Evolutionary conservation across 1,139 yeast species (phyloP).

Genomic region (Diutina pseudorugosa): DNA sequence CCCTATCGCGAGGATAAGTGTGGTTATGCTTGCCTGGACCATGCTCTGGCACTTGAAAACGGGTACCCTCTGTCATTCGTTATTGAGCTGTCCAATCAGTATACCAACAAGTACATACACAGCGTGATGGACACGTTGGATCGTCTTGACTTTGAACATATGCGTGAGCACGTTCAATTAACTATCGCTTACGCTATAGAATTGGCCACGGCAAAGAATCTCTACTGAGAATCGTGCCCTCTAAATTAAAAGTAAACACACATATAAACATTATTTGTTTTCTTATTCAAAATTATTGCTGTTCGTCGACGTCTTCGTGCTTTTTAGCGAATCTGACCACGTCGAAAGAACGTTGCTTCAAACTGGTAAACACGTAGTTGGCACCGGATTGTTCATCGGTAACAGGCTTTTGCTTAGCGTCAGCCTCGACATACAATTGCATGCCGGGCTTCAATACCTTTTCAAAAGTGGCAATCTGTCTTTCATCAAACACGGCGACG

Average conservation of each 20-base stretch:
- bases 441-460: conserved; percentile 30
- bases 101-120: conserved; percentile 61
- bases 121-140: conserved; percentile 73
- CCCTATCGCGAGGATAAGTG: conserved; percentile 67
- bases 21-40: conserved; percentile 92
- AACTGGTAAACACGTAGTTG: conserved; percentile 20
- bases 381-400: conserved; percentile 24
- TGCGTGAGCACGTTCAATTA: conserved; percentile 66
- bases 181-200: conserved; percentile 63
- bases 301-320: conserved; percentile 5
- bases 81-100: conserved; percentile 59
- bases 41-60: conserved; percentile 69
- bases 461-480: conserved; percentile 25
- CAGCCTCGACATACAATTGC: conserved; percentile 31
- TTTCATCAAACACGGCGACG: conserved; percentile 28
- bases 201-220: conserved; percentile 20
- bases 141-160: conserved; percentile 54
- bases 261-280: not conserved
- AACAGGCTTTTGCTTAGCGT: conserved; percentile 22
- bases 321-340: conserved; percentile 28
- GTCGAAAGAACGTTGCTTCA: conserved; percentile 26
- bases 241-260: not conserved
- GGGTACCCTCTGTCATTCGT: conserved; percentile 81
- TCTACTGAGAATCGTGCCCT: not conserved
- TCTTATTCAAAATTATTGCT: not conserved